Evolutionary conservation across 2,329 filamentous ascomycete genomes (phyloP).

Genomic region (Fusarium sp.): DNA sequence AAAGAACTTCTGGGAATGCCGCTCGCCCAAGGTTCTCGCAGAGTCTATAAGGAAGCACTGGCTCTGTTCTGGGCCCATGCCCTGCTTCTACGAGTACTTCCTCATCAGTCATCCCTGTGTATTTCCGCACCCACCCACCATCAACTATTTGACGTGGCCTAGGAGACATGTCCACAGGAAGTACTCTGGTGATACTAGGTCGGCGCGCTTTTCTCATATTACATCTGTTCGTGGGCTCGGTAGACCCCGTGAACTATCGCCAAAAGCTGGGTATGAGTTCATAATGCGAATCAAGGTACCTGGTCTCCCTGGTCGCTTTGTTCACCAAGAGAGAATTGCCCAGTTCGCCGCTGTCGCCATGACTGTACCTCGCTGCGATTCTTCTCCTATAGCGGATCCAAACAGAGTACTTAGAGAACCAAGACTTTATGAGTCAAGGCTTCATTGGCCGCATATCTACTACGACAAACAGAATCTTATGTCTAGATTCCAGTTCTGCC

Average conservation of each 20-base stretch:
- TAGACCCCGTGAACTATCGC: too few species aligned
- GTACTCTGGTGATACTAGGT: too few species aligned
- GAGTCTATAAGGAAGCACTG: background rate
- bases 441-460: constrained; percentile 4
- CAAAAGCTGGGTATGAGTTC: too few species aligned
- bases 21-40: background rate
- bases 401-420: accelerated
- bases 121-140: background rate
- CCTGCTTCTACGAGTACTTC: constrained; percentile 32
- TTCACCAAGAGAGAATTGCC: accelerated
- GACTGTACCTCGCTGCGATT: background rate
- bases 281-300: background rate
- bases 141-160: constrained; percentile 1
- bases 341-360: background rate
- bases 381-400: accelerated
- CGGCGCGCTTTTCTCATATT: too few species aligned
- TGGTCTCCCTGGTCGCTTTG: too few species aligned
- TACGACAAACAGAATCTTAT: constrained; percentile 1
- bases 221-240: accelerated
- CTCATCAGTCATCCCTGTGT: background rate
- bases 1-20: constrained; percentile 34
- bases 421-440: accelerated
- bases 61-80: background rate
- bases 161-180: background rate
- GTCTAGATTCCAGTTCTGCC: constrained; percentile 2